Percentiles rank a stretch among this genome's conserved stretches.
phyloP scores from a whole-genome alignment of 805 yeast species.

The Metschnikowia rubicola region DNA sequence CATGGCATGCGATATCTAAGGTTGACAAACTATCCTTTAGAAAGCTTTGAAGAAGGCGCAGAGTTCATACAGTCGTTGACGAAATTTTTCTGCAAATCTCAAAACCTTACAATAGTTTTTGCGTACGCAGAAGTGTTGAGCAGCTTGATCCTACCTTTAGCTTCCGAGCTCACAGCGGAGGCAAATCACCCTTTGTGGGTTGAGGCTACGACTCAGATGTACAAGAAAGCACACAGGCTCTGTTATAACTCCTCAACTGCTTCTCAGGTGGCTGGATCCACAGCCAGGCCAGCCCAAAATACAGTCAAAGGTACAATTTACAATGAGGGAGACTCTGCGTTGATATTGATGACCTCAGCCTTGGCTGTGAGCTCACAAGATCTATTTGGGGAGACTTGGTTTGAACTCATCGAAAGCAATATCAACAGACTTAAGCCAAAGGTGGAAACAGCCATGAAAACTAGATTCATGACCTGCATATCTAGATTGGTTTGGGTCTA shows the following conservation, averaged over 20 bases:
- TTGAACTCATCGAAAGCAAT: constrained; percentile 58
- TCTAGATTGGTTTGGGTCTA: constrained; percentile 88
- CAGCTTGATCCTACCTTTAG: constrained; percentile 72
- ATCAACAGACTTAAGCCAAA: constrained; percentile 65
- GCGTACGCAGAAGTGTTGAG: constrained; percentile 86
- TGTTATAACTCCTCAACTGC: constrained; percentile 26
- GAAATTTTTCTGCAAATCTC: constrained; percentile 70
- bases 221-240: constrained; percentile 44
- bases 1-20: constrained; percentile 88
- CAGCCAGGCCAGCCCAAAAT: constrained; percentile 2
- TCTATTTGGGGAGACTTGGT: constrained; percentile 71
- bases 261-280: constrained; percentile 1
- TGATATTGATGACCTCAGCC: constrained; percentile 62
- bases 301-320: not conserved
- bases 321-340: constrained; percentile 65
- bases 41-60: constrained; percentile 87
- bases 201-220: constrained; percentile 66
- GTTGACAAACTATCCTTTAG: constrained; percentile 80
- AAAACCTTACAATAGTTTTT: constrained; percentile 58
- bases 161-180: constrained; percentile 86
- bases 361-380: constrained; percentile 79
- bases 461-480: constrained; percentile 58
- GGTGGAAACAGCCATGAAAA: constrained; percentile 44
- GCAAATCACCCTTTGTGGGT: constrained; percentile 96
- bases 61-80: constrained; percentile 83